Percentiles rank a stretch among this genome's conserved stretches.
phyloP scores from a whole-genome alignment of 1,284 basidiomycete genomes.

The Lentinula novae-zelandiae region DNA sequence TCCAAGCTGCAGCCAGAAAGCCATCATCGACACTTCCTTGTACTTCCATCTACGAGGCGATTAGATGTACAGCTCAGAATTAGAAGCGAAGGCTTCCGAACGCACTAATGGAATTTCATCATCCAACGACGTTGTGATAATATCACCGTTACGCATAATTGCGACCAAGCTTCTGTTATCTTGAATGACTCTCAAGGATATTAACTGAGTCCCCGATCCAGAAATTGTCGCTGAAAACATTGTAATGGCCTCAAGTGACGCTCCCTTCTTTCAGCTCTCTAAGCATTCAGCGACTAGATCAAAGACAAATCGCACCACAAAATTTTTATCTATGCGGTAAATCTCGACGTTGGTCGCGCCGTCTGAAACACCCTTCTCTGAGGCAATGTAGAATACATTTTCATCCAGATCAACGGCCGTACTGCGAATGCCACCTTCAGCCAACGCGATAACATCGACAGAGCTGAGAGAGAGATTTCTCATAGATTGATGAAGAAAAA shows the following conservation, averaged over 20 bases:
- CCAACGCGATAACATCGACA: conserved; percentile 24
- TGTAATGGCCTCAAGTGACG: conserved; percentile 20
- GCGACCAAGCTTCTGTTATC: conserved; percentile 63
- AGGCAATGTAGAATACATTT: conserved; percentile 54
- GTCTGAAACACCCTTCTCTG: conserved; percentile 47
- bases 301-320: conserved; percentile 13
- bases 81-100: background rate
- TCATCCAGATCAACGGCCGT: conserved; percentile 70
- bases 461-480: conserved; percentile 42
- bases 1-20: conserved; percentile 83
- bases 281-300: background rate
- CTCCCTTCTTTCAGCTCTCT: background rate
- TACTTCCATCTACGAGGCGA: conserved; percentile 54
- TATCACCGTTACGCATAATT: conserved; percentile 75
- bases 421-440: conserved; percentile 36
- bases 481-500: conserved; percentile 16
- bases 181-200: conserved; percentile 62
- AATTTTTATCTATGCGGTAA: conserved; percentile 41
- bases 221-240: conserved; percentile 32
- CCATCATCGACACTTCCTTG: conserved; percentile 87
- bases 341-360: conserved; percentile 58
- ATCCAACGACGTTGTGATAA: conserved; percentile 62
- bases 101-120: conserved; percentile 42
- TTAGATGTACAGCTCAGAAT: background rate
- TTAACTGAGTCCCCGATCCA: conserved; percentile 39